A percentile compares a stretch with the other conserved stretches of the same genome.
These are phyloP conservation scores for Torulaspora gathmanii DNA, from an alignment of 805 yeast species.

Conservation along the genomic window DNA sequence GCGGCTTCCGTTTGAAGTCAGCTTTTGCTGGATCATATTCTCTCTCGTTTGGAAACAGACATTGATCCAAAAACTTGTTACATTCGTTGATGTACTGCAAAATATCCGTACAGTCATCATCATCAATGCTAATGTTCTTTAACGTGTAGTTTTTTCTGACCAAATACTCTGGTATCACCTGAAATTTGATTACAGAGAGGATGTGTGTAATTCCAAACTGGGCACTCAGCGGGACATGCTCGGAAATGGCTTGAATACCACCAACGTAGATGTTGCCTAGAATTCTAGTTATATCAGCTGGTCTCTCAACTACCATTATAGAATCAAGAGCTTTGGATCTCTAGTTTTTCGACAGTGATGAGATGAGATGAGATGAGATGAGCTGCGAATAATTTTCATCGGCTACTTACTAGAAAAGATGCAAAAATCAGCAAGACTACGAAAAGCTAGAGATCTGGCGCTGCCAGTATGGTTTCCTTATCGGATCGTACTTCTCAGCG, in stretches of 20 bases:
- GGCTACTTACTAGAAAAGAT: neutral
- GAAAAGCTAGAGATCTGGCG: constrained; percentile 36
- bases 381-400: constrained; percentile 2
- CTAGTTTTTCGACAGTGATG: constrained; percentile 4
- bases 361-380: constrained; percentile 20
- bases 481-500: constrained; percentile 52
- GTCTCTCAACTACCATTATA: constrained; percentile 7
- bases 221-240: constrained; percentile 46
- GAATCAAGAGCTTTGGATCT: neutral
- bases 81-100: constrained; percentile 56
- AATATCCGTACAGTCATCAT: constrained; percentile 62
- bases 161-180: constrained; percentile 49
- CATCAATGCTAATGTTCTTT: constrained; percentile 66
- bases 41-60: constrained; percentile 45
- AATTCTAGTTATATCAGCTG: constrained; percentile 45
- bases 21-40: constrained; percentile 32
- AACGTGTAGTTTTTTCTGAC: constrained; percentile 43
- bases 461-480: constrained; percentile 59
- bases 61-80: constrained; percentile 61
- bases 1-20: constrained; percentile 35
- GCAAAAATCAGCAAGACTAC: neutral
- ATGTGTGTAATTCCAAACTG: constrained; percentile 63
- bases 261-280: constrained; percentile 79
- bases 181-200: constrained; percentile 63
- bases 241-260: constrained; percentile 59